Conservation (phyloP, 345 rosid genomes). For the Clarkia xantiana region DNA sequence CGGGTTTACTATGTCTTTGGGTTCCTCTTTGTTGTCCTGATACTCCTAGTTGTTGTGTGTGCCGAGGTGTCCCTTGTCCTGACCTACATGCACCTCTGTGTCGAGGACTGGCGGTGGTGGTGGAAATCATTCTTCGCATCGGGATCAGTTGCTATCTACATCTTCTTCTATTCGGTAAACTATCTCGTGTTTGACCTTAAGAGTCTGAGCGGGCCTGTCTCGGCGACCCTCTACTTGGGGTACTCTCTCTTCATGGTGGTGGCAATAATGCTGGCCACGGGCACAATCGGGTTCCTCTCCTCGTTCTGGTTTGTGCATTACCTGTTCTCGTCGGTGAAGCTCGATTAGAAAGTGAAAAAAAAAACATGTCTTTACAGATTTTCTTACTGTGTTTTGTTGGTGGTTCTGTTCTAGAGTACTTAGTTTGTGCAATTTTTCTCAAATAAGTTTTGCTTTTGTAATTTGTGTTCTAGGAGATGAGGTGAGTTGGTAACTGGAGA, state of each 20-base stretch:
- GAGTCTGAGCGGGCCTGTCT: constrained; percentile 36
- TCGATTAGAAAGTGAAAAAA: constrained; percentile 17
- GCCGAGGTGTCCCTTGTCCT: constrained; percentile 38
- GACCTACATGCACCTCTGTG: constrained; percentile 40
- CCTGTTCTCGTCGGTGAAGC: constrained; percentile 36
- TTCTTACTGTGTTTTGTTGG: too few species aligned
- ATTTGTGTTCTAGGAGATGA: too few species aligned
- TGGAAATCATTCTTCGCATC: constrained; percentile 44
- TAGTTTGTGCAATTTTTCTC: too few species aligned
- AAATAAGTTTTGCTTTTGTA: too few species aligned
- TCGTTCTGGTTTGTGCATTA: constrained; percentile 37
- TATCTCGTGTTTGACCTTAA: constrained; percentile 31
- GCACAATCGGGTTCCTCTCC: constrained; percentile 28
- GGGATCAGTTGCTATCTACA: constrained; percentile 29
- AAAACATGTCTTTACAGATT: too few species aligned
- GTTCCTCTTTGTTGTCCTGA: constrained; percentile 27
- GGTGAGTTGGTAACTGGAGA: too few species aligned
- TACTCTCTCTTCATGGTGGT: constrained; percentile 30
- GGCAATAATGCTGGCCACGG: constrained; percentile 37
- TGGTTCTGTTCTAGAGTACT: too few species aligned
- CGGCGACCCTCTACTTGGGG: constrained; percentile 31
- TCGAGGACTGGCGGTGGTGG: constrained; percentile 46
- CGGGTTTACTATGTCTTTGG: constrained; percentile 34
- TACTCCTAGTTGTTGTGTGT: constrained; percentile 25
- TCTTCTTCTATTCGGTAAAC: constrained; percentile 31